These are phyloP conservation scores for Lentinula detonsa DNA, from an alignment of 768 basidiomycete species.

Conservation along the genomic window DNA sequence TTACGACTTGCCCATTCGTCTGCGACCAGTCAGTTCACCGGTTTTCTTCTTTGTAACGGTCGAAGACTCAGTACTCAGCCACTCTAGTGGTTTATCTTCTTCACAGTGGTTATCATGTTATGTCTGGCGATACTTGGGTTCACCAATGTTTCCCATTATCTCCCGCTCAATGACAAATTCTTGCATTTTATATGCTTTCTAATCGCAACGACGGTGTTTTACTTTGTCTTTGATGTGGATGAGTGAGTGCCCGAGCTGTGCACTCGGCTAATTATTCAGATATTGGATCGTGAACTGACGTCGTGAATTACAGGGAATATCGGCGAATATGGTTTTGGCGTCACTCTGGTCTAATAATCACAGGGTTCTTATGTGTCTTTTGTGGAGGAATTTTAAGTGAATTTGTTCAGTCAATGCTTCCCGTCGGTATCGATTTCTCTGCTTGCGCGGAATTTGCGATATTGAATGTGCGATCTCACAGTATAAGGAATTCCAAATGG, in stretches of 20 bases:
- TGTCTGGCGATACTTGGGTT: conserved; percentile 72
- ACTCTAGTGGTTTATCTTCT: conserved; percentile 72
- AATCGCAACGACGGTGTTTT: conserved; percentile 74
- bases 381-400: conserved; percentile 80
- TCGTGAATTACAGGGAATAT: conserved; percentile 45
- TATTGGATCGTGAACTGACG: not conserved
- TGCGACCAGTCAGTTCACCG: conserved; percentile 1
- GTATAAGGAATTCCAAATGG: conserved; percentile 69
- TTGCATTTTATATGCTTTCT: conserved; percentile 75
- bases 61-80: conserved; percentile 7
- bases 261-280: not conserved
- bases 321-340: conserved; percentile 88
- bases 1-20: conserved; percentile 4
- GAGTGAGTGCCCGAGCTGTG: conserved; percentile 47
- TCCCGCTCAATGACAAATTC: conserved; percentile 76
- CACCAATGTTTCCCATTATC: conserved; percentile 56
- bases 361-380: conserved; percentile 65
- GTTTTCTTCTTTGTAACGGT: not conserved
- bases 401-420: conserved; percentile 72
- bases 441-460: not conserved
- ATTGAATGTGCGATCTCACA: conserved; percentile 17
- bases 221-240: conserved; percentile 84
- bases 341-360: conserved; percentile 62
- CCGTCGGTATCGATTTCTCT: conserved; percentile 35
- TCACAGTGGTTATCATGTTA: conserved; percentile 64